Conservation (phyloP, 345 rosid species). For the Toxicodendron radicans region DNA sequence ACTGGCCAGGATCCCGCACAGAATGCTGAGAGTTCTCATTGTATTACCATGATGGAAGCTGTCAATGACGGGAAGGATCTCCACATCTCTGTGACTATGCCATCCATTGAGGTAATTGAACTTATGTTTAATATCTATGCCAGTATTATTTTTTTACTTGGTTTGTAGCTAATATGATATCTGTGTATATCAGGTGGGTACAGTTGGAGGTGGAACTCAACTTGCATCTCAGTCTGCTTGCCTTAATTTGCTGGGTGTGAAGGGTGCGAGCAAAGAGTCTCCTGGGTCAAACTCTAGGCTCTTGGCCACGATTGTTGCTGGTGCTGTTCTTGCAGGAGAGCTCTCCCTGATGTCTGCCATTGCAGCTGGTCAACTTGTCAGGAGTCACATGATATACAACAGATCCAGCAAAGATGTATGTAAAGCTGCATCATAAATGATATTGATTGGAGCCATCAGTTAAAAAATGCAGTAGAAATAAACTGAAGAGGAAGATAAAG, state of each 20-base stretch:
- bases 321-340: conserved; percentile 81
- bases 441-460: background rate
- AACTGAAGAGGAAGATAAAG: background rate
- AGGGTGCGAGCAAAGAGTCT: conserved; percentile 65
- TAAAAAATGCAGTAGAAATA: conserved; percentile 10
- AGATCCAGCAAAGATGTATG: conserved; percentile 73
- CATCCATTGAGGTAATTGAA: conserved; percentile 67
- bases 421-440: conserved; percentile 30
- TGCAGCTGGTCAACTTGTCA: conserved; percentile 85
- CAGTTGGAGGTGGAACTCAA: conserved; percentile 92
- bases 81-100: conserved; percentile 84
- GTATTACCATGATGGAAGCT: conserved; percentile 93
- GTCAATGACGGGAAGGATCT: conserved; percentile 78
- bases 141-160: background rate
- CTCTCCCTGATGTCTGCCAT: conserved; percentile 88
- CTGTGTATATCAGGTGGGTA: conserved; percentile 56
- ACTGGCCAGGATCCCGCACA: conserved; percentile 97
- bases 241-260: conserved; percentile 72
- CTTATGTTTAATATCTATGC: background rate
- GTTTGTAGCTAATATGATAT: background rate
- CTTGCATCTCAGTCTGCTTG: conserved; percentile 89
- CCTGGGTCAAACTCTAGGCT: conserved; percentile 76
- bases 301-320: conserved; percentile 73
- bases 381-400: conserved; percentile 91
- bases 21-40: conserved; percentile 85